Conservation (phyloP, 805 yeast species). For the Lipomyces oligophaga region DNA sequence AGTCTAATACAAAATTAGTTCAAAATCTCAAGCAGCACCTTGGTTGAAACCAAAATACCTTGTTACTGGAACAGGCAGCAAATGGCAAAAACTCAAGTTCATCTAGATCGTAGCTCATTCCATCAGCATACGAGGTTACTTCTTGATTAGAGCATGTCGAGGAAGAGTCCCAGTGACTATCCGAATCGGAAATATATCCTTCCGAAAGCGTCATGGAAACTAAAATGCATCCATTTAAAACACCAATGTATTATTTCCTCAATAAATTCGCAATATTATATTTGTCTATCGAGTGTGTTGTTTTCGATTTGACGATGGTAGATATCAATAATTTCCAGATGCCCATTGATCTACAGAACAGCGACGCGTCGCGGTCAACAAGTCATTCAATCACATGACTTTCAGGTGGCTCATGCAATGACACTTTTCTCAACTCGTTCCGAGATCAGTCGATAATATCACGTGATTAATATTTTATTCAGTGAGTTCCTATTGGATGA, state of each 20-base stretch:
- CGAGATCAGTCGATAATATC: not conserved
- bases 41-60: not conserved
- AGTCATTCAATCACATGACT: not conserved
- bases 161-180: too few relatives aligned
- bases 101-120: constrained; percentile 4
- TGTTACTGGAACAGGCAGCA: not conserved
- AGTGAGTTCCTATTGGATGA: not conserved
- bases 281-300: not conserved
- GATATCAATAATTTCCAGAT: too few relatives aligned
- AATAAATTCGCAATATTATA: too few relatives aligned
- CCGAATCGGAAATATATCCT: constrained; percentile 25
- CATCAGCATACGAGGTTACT: too few relatives aligned
- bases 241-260: too few relatives aligned
- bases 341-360: not conserved
- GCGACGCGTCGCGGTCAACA: constrained; percentile 1
- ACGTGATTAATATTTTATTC: not conserved
- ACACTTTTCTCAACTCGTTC: not conserved
- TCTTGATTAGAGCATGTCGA: too few relatives aligned
- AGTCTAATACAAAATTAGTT: too few relatives aligned
- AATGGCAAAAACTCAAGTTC: constrained; percentile 12
- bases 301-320: not conserved
- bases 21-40: too few relatives aligned
- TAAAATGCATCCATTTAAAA: not conserved
- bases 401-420: not conserved
- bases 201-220: constrained; percentile 14